Percentiles rank a stretch among this genome's conserved stretches.
Conservation (phyloP, 106 monocot species). For the Gastrodia elata region DNA sequence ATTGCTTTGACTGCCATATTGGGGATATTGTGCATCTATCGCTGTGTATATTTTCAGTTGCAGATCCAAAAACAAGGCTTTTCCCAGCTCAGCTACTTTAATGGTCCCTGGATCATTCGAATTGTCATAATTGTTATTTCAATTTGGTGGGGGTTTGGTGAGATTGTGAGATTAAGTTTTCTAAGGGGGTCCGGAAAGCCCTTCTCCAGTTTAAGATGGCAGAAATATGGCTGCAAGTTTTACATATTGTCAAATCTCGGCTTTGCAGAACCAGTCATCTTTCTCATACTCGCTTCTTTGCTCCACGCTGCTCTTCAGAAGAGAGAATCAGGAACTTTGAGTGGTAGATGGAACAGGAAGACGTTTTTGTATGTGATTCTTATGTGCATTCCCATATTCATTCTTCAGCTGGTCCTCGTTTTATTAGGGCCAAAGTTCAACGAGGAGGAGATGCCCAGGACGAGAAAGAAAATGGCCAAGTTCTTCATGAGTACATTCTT, state of each 20-base stretch:
- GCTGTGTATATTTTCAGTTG: constrained; percentile 37
- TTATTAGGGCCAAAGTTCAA: constrained; percentile 36
- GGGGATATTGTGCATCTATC: constrained; percentile 45
- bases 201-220: constrained; percentile 32
- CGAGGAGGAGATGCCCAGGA: constrained; percentile 8
- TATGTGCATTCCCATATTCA: constrained; percentile 36
- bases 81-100: constrained; percentile 43
- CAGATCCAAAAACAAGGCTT: constrained; percentile 28
- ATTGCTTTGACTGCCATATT: constrained; percentile 23
- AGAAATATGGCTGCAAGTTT: constrained; percentile 45
- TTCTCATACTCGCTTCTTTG: constrained; percentile 45
- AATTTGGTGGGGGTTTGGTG: constrained; percentile 56
- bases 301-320: constrained; percentile 47
- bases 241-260: constrained; percentile 68
- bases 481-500: constrained; percentile 32
- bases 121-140: constrained; percentile 35
- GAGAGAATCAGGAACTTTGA: constrained; percentile 37
- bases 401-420: constrained; percentile 38
- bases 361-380: constrained; percentile 21
- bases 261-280: constrained; percentile 61
- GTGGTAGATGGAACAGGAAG: constrained; percentile 45
- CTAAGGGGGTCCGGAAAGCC: constrained; percentile 29
- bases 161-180: constrained; percentile 37
- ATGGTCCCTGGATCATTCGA: constrained; percentile 53
- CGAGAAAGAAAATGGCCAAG: constrained; percentile 38